Evolutionary conservation across 495 filamentous ascomycete species (phyloP), one percentile per base, ranked within the genome.

Genomic region (Penicillium flavigenum): DNA sequence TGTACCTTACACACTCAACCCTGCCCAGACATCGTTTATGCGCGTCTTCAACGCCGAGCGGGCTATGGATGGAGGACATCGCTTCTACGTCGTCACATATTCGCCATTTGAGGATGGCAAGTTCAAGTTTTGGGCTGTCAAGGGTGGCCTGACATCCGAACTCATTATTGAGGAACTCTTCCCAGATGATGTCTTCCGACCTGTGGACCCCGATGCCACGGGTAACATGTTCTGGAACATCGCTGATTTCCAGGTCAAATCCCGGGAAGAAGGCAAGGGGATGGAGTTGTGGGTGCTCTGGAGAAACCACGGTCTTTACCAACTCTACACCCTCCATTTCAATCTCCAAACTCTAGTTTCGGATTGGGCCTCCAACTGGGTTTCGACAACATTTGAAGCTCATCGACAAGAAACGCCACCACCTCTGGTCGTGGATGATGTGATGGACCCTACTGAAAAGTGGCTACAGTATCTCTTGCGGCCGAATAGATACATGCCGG

Each of bases 51-150:
- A 88, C 41, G 73, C 78, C 5, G 71, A 79, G 47, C 71, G 77
- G 45, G 73, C 76, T 12, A 65, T 79, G 31, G 76, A 83, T 46
- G 81, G 79, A 22, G 81, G 75, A 27, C 86, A 90, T 55, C 76
- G 80, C 43, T 91, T 90, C 61, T 81, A 89, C 56, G 81, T 91
- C 20, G 84, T 89, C 22, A 93, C 91, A 12, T 96, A 90, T 69
- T 96, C 92, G 32, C 91, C 94, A 9, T 78, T 91, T 63, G 85
- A 89, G 56, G 78, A 91, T 66, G 90, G 91, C 24, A 86, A 91
- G 61, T 97, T 99, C 82, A 98, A 97, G 72, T 92, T 99, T 72
- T 99, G 92, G 91, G 86, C 82, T 50, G 81, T 92, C 3, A 79
- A 81, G 54, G 83, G 86, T 16, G 81, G 86, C 27, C 77, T 85